Evolutionary conservation across 345 rosid species (phyloP).

Genomic region (Acer campestre): DNA sequence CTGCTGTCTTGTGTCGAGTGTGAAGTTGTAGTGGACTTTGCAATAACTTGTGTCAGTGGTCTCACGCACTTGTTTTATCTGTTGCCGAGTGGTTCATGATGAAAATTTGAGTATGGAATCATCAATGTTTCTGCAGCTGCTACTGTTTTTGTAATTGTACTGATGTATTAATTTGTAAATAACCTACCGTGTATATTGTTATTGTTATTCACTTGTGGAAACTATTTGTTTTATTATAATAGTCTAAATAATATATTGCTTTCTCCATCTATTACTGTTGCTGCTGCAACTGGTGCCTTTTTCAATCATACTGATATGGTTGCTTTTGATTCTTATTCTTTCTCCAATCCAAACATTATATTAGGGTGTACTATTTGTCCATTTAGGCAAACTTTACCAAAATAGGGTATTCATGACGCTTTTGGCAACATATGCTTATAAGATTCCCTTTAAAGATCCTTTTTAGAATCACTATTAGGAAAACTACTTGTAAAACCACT

Average conservation of each 20-base stretch:
- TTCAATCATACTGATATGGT: neutral
- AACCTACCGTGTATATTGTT: neutral
- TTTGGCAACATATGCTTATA: too few relatives aligned
- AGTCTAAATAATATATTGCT: neutral
- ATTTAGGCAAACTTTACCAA: too few relatives aligned
- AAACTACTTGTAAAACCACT: too few relatives aligned
- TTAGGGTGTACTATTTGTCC: neutral
- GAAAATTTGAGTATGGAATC: conserved; percentile 6
- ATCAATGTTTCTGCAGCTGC: conserved; percentile 3
- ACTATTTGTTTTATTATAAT: neutral
- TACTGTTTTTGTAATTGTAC: neutral
- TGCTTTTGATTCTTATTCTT: neutral
- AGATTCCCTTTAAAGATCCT: too few relatives aligned
- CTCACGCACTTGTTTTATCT: neutral
- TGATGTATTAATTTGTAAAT: neutral
- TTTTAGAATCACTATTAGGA: too few relatives aligned
- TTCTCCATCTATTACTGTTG: neutral
- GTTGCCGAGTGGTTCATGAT: conserved; percentile 2
- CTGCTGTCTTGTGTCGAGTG: conserved; percentile 4
- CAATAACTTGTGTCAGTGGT: neutral
- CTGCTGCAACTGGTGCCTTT: neutral
- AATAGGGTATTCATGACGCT: too few relatives aligned
- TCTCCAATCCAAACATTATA: neutral
- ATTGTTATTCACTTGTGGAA: neutral
- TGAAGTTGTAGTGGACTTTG: conserved; percentile 4